Percentiles rank a stretch among this genome's conserved stretches.
These are phyloP conservation scores for Trichophyton equinum DNA, from an alignment of 2,329 filamentous ascomycete genomes.

Conservation along the genomic window DNA sequence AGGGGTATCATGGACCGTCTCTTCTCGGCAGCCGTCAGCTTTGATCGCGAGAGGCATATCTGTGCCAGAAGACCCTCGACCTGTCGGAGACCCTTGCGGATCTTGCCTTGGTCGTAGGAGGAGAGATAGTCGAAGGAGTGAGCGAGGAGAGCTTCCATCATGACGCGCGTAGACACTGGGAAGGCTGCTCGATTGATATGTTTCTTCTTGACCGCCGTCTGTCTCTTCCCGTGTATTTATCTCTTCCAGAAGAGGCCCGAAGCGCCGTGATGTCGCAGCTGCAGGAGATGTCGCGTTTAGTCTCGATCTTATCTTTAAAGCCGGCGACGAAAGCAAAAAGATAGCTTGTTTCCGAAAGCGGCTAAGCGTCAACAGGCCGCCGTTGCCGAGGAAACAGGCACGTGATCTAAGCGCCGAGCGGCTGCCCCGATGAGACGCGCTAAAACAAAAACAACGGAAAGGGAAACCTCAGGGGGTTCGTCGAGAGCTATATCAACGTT, in stretches of 20 bases:
- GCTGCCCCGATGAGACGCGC: too few species aligned
- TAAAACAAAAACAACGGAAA: background rate
- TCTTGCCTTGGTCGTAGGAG: conserved; percentile 77
- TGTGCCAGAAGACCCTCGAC: conserved; percentile 89
- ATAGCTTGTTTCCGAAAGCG: conserved; percentile 4
- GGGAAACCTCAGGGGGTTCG: background rate
- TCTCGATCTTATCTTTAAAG: background rate
- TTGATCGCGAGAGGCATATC: conserved; percentile 62
- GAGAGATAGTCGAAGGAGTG: conserved; percentile 94
- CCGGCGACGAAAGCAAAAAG: background rate
- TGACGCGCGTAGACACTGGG: background rate
- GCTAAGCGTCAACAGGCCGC: conserved; percentile 3
- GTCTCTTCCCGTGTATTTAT: too few species aligned
- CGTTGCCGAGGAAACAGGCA: background rate
- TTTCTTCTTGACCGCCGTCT: too few species aligned
- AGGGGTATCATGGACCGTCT: conserved; percentile 31
- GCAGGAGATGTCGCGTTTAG: background rate
- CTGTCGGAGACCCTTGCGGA: conserved; percentile 85
- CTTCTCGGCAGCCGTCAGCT: conserved; percentile 28
- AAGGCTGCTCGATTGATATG: background rate
- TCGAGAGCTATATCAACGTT: too few species aligned
- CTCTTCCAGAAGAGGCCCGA: too few species aligned
- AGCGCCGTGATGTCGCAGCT: too few species aligned
- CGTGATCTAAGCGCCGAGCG: background rate
- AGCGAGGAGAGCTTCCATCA: conserved; percentile 82